Conservation (phyloP, 176 grass and related monocot species). For the Dactylis glomerata region DNA sequence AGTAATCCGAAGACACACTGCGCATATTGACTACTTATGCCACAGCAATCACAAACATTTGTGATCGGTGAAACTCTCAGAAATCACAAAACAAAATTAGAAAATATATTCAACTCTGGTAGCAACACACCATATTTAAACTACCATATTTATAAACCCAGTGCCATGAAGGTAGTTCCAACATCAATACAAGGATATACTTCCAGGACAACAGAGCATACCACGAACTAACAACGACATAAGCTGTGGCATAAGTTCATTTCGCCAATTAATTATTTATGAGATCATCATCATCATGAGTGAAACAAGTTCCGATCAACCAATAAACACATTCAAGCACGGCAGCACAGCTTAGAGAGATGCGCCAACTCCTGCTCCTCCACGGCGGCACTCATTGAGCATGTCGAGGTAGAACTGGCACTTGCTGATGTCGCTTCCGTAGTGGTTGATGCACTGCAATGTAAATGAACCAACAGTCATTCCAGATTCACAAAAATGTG, state of each 20-base stretch:
- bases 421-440: conserved; percentile 70
- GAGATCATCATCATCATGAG: conserved; percentile 24
- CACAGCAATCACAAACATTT: neutral
- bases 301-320: neutral
- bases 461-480: neutral
- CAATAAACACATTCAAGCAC: neutral
- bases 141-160: conserved; percentile 13
- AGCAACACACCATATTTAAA: neutral
- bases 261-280: conserved; percentile 31
- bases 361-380: conserved; percentile 39
- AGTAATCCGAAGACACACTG: too few relatives aligned
- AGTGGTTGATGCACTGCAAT: conserved; percentile 73
- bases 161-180: neutral
- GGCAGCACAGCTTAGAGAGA: neutral
- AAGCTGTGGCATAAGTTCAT: neutral
- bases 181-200: neutral
- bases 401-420: conserved; percentile 95
- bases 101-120: neutral
- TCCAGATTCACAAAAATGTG: neutral
- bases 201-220: neutral
- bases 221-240: neutral
- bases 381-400: conserved; percentile 76
- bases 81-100: neutral
- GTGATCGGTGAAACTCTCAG: neutral
- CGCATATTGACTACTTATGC: too few relatives aligned